These are phyloP conservation scores for Isatis lusitanica DNA, from an alignment of 441 rosid genomes.

Conservation along the genomic window DNA sequence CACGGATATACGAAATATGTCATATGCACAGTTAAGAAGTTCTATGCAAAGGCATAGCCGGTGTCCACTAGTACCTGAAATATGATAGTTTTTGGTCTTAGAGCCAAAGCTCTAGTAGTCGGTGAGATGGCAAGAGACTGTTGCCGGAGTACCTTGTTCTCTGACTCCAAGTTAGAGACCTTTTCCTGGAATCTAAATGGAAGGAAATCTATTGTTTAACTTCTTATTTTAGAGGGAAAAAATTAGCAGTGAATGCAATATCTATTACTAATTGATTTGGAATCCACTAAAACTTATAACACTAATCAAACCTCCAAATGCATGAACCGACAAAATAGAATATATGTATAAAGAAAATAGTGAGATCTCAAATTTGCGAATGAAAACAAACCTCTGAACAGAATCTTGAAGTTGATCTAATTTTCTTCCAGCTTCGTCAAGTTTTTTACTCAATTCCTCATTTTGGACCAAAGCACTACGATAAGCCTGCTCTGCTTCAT, in stretches of 20 bases:
- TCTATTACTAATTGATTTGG: background rate
- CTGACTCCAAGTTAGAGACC: slow-evolving; percentile 57
- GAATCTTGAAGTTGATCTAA: slow-evolving; percentile 67
- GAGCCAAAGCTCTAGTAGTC: slow-evolving; percentile 47
- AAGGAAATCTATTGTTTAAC: slow-evolving; percentile 8
- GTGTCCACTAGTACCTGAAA: slow-evolving; percentile 45
- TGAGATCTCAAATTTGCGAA: slow-evolving; percentile 10
- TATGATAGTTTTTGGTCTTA: slow-evolving; percentile 47
- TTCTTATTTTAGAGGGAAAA: background rate
- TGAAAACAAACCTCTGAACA: slow-evolving; percentile 58
- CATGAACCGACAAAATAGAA: background rate
- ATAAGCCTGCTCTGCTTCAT: slow-evolving; percentile 54
- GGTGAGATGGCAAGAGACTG: slow-evolving; percentile 61
- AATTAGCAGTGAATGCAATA: background rate
- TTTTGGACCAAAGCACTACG: slow-evolving; percentile 39
- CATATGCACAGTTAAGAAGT: slow-evolving; percentile 11
- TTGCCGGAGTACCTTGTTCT: slow-evolving; percentile 65
- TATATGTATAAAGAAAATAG: background rate
- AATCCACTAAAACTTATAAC: background rate
- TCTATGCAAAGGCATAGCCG: slow-evolving; percentile 12
- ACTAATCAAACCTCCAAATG: background rate
- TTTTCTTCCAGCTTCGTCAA: slow-evolving; percentile 57
- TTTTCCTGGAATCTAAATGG: slow-evolving; percentile 46
- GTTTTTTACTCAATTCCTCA: slow-evolving; percentile 51
- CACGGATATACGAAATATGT: slow-evolving; percentile 25